Evolutionary conservation across 192 early-diverging fungal genomes (phyloP).

Genomic region (Backusella australiensis): DNA sequence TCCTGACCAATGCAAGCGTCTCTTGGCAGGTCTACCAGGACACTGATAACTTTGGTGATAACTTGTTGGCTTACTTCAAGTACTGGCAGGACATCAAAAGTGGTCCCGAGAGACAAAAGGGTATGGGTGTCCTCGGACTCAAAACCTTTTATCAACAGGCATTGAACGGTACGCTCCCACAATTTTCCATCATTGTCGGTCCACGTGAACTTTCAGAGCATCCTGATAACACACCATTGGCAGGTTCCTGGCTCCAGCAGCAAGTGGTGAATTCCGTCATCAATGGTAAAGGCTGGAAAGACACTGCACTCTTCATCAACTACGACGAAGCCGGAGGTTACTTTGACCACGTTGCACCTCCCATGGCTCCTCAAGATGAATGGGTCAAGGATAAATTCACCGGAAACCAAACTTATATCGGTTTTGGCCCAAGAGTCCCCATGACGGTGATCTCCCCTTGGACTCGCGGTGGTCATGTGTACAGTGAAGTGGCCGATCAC

Average conservation of each 20-base stretch:
- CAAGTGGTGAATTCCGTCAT: conserved; percentile 31
- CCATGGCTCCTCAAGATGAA: conserved; percentile 1
- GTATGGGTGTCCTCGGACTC: conserved; percentile 22
- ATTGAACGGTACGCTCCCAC: conserved; percentile 26
- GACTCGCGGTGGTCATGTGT: conserved; percentile 25
- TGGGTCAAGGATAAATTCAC: conserved; percentile 15
- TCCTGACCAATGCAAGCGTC: conserved; percentile 20
- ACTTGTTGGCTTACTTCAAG: conserved; percentile 24
- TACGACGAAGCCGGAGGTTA: conserved; percentile 30
- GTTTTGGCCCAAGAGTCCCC: conserved; percentile 22
- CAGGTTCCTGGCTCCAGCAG: conserved; percentile 28
- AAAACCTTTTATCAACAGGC: conserved; percentile 21
- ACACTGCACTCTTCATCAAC: conserved; percentile 29
- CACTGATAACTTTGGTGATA: conserved; percentile 31
- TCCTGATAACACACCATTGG: conserved; percentile 18
- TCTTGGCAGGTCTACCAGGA: conserved; percentile 28
- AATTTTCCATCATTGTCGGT: background rate
- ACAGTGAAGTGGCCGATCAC: conserved; percentile 24
- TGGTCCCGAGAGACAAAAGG: conserved; percentile 27
- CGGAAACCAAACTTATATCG: background rate
- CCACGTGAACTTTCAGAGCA: conserved; percentile 25
- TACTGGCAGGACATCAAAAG: conserved; percentile 17
- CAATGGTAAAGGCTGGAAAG: conserved; percentile 6
- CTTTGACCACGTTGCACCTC: conserved; percentile 23
- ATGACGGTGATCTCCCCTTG: conserved; percentile 20